Evolutionary conservation across 2,329 filamentous ascomycete species (phyloP).

Genomic region (Triangularia verruculosa): DNA sequence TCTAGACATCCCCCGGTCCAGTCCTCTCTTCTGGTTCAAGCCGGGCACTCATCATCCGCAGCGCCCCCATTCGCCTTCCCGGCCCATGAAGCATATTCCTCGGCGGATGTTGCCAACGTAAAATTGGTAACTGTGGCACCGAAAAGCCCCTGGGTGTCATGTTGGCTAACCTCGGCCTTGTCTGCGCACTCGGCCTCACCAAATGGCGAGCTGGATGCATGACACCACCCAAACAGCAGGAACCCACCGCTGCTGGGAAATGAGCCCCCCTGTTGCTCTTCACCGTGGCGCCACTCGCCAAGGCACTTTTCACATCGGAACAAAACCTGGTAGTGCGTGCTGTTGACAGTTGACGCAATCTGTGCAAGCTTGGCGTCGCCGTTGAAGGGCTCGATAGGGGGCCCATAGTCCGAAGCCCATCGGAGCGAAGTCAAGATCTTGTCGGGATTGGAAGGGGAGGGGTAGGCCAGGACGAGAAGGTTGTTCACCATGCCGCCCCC

Average conservation of each 20-base stretch:
- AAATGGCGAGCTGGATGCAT: conserved; percentile 36
- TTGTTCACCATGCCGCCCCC: conserved; percentile 49
- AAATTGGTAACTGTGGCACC: conserved; percentile 14
- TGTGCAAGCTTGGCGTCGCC: conserved; percentile 56
- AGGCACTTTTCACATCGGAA: conserved; percentile 56
- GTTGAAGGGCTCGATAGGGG: conserved; percentile 49
- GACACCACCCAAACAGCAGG: conserved; percentile 47
- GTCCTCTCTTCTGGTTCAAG: background rate
- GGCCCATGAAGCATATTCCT: conserved; percentile 18
- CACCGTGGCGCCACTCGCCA: conserved; percentile 41
- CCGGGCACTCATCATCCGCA: background rate
- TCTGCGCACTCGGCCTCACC: conserved; percentile 30
- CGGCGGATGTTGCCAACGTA: conserved; percentile 18
- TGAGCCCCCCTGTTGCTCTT: conserved; percentile 33
- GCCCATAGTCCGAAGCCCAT: conserved; percentile 50
- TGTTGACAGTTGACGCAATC: conserved; percentile 52
- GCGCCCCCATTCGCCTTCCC: background rate
- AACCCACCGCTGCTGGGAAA: conserved; percentile 30
- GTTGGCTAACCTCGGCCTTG: conserved; percentile 26
- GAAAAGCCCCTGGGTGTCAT: conserved; percentile 28
- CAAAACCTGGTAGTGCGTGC: conserved; percentile 53
- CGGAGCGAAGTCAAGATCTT: conserved; percentile 49
- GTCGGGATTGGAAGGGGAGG: conserved; percentile 38
- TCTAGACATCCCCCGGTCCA: background rate
- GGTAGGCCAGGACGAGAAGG: conserved; percentile 50